Percentiles rank a stretch among this genome's conserved stretches.
Evolutionary conservation across 768 basidiomycete genomes (phyloP).

Genomic region (Phylloporus arenicola): DNA sequence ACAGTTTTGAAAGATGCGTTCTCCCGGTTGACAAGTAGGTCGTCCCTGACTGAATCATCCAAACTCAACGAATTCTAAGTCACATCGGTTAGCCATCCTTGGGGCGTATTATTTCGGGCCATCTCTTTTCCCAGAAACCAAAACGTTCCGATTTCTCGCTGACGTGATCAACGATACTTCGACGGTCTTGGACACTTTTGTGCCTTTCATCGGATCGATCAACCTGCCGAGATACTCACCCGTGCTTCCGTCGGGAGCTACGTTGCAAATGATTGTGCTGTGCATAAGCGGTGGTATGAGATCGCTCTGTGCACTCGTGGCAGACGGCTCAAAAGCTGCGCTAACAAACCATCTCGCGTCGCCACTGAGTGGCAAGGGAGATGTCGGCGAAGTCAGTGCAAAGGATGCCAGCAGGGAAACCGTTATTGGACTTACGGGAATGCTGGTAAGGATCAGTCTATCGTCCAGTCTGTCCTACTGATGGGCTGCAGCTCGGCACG

Average conservation of each 20-base stretch:
- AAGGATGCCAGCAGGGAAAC: conserved; percentile 74
- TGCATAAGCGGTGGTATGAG: conserved; percentile 57
- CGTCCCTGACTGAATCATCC: background rate
- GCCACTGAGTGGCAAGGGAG: conserved; percentile 45
- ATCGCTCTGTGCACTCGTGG: conserved; percentile 57
- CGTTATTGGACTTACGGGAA: conserved; percentile 58
- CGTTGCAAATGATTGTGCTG: conserved; percentile 43
- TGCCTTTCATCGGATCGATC: conserved; percentile 44
- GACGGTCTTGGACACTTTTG: conserved; percentile 54
- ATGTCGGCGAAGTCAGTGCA: conserved; percentile 66
- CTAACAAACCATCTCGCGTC: conserved; percentile 63
- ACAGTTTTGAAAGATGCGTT: conserved; percentile 63
- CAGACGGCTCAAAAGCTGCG: conserved; percentile 66
- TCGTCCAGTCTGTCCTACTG: background rate
- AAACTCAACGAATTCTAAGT: background rate
- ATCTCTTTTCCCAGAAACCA: conserved; percentile 63
- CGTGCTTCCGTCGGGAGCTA: conserved; percentile 19
- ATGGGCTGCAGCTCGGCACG: conserved; percentile 45
- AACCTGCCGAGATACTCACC: conserved; percentile 31
- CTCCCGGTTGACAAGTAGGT: conserved; percentile 58
- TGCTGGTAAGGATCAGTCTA: conserved; percentile 45
- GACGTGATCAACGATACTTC: conserved; percentile 62
- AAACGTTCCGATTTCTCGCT: conserved; percentile 61
- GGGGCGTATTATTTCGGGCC: conserved; percentile 60
- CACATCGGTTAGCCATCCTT: conserved; percentile 47